Base-by-base conservation (phyloP, 495 filamentous ascomycete species). In the Penicillium simplicissimum region DNA sequence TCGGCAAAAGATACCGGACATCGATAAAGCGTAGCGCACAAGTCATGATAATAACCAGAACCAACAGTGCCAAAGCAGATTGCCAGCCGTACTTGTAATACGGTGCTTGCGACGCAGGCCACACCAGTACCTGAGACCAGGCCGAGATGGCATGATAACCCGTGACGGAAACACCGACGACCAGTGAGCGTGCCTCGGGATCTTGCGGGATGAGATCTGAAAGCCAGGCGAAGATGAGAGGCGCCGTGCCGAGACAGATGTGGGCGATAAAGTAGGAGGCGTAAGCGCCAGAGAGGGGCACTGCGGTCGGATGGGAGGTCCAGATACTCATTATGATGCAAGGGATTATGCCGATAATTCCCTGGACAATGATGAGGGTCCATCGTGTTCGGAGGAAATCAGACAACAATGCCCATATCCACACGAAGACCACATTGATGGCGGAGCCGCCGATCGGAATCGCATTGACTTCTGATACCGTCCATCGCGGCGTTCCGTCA, bases 341-440 rank as follows among this genome's bases (percentile, higher is more conserved):
- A 1, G 71, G 69, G 9, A 74, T 63, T 9, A 74, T 72, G 0
- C 64, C 71, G 14, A 74, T 74, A 10, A 72, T 36, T 3, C 48
- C 65, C 19, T 74, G 71, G 14, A 54, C 13, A 6, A 74, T 65
- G 42, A 74, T 70, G 8, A 74, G 60, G 0, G 67, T 66, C 69
- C 69, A 74, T 23, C 71, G 59, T 0, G 71, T 72, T 1, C 57
- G 56, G 17, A 74, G 25, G 52, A 55, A 67, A 67, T 74, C 71
- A 3, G 71, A 74, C 14, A 74, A 40, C 0, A 72, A 48, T 14
- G 71, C 71, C 71, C 71, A 74, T 3, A 72, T 67, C 71, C 71
- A 74, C 6, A 74, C 71, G 33, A 74, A 74, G 4, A 74, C 69
- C 0, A 74, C 67, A n/a, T 74, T 74, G 40, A 74, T 74, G 28